A percentile compares a stretch with the other conserved stretches of the same genome.
phyloP scores from a whole-genome alignment of 208 protist species.

The Spongospora subterranea region DNA sequence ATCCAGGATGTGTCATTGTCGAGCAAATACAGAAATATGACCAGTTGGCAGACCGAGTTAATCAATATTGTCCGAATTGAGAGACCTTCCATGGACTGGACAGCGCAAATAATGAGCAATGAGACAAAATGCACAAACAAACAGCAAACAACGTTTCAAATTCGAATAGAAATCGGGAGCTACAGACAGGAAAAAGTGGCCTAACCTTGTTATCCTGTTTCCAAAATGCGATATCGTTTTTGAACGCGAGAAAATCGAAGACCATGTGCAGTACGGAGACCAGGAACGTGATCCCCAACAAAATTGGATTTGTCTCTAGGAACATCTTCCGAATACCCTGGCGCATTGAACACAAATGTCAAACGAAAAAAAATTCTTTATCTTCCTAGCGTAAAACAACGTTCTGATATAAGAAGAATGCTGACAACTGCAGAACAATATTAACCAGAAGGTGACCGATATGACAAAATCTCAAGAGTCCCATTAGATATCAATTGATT shows the following conservation, averaged over 20 bases:
- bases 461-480: no score
- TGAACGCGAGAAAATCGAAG: constrained; percentile 98
- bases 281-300: constrained; percentile 88
- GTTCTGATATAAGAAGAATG: no score
- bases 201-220: constrained; percentile 16
- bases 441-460: no score
- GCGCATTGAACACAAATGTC: not conserved
- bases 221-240: constrained; percentile 91
- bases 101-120: no score
- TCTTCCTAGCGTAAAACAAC: no score
- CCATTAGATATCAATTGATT: not conserved
- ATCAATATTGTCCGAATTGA: constrained; percentile 91
- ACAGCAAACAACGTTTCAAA: no score
- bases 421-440: no score
- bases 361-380: not conserved
- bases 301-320: constrained; percentile 89
- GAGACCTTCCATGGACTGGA: constrained; percentile 92
- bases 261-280: constrained; percentile 92
- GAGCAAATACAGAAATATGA: constrained; percentile 97
- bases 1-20: constrained; percentile 92
- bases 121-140: constrained; percentile 54
- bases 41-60: constrained; percentile 85
- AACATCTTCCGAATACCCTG: constrained; percentile 82
- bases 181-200: no score
- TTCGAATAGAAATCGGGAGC: no score